These are phyloP conservation scores for Hymenoscyphus linearis DNA, from an alignment of 2,329 filamentous ascomycete species.

Conservation along the genomic window DNA sequence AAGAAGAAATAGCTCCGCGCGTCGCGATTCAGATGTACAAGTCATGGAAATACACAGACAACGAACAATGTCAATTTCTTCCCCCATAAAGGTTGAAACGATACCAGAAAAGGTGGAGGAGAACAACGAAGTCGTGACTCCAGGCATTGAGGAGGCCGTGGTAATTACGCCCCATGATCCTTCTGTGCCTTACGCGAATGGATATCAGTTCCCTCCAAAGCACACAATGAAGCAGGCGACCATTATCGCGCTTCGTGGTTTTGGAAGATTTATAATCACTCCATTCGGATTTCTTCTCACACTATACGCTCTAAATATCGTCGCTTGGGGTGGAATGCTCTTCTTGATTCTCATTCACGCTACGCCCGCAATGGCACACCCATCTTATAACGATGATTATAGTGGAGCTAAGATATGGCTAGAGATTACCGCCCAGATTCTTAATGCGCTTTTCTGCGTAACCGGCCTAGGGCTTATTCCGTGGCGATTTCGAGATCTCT, in stretches of 20 bases:
- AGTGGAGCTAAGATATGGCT: constrained; percentile 74
- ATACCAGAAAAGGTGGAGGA: constrained; percentile 11
- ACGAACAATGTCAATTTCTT: constrained; percentile 10
- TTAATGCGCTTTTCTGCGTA: constrained; percentile 79
- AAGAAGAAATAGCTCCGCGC: constrained; percentile 18
- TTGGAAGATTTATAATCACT: constrained; percentile 67
- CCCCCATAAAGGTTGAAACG: constrained; percentile 1
- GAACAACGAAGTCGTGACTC: constrained; percentile 5
- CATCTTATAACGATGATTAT: constrained; percentile 46
- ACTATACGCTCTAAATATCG: constrained; percentile 72
- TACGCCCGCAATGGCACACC: constrained; percentile 62
- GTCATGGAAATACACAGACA: constrained; percentile 11
- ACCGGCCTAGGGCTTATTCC: constrained; percentile 80
- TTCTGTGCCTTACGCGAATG: constrained; percentile 19
- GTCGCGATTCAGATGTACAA: constrained; percentile 14
- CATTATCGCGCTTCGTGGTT: constrained; percentile 49
- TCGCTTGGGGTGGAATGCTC: constrained; percentile 86
- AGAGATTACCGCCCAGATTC: constrained; percentile 74
- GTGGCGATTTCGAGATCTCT: constrained; percentile 76
- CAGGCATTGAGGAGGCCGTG: constrained; percentile 5
- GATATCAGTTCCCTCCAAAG: constrained; percentile 32
- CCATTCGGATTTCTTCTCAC: constrained; percentile 71
- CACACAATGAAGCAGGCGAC: constrained; percentile 54
- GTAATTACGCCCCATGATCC: constrained; percentile 17
- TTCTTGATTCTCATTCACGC: constrained; percentile 75